phyloP scores from a whole-genome alignment of 2,329 filamentous ascomycete species.

The Rhinocladiella mackenziei region DNA sequence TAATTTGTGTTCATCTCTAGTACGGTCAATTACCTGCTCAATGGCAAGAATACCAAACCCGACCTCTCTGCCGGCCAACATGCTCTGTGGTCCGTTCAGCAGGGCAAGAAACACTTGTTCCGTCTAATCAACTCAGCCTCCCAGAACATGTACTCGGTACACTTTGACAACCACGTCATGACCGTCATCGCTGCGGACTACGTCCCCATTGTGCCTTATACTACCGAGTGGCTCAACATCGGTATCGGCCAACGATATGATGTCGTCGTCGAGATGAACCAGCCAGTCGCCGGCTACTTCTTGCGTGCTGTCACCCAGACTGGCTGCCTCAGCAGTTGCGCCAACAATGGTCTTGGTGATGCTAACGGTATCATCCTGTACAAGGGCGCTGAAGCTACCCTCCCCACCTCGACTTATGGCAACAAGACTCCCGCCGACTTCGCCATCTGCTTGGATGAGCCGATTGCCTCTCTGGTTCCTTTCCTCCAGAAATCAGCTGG shows the following conservation, averaged over 20 bases:
- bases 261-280: slow-evolving; percentile 43
- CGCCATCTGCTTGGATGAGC: slow-evolving; percentile 30
- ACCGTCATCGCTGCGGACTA: slow-evolving; percentile 53
- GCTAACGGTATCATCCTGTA: slow-evolving; percentile 32
- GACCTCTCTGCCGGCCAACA: slow-evolving; percentile 25
- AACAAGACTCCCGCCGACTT: slow-evolving; percentile 31
- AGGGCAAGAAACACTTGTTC: slow-evolving; percentile 36
- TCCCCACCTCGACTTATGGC: slow-evolving; percentile 30
- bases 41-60: slow-evolving; percentile 25
- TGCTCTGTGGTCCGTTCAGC: slow-evolving; percentile 28
- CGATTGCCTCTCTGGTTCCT: slow-evolving; percentile 29
- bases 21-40: slow-evolving; percentile 28
- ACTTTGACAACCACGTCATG: slow-evolving; percentile 51
- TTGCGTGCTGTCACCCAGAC: slow-evolving; percentile 30
- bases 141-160: slow-evolving; percentile 51
- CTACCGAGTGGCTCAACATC: slow-evolving; percentile 45
- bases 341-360: slow-evolving; percentile 24
- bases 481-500: slow-evolving; percentile 27
- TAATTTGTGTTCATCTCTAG: slow-evolving; percentile 3
- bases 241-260: slow-evolving; percentile 46
- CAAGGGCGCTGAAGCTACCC: slow-evolving; percentile 22
- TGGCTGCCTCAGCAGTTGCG: slow-evolving; percentile 26
- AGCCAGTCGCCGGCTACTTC: slow-evolving; percentile 43
- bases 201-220: slow-evolving; percentile 55
- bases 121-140: slow-evolving; percentile 42